Percentiles rank a stretch among this genome's conserved stretches.
Evolutionary conservation across 2,329 filamentous ascomycete species (phyloP).

Genomic region (Fusarium beomiforme): DNA sequence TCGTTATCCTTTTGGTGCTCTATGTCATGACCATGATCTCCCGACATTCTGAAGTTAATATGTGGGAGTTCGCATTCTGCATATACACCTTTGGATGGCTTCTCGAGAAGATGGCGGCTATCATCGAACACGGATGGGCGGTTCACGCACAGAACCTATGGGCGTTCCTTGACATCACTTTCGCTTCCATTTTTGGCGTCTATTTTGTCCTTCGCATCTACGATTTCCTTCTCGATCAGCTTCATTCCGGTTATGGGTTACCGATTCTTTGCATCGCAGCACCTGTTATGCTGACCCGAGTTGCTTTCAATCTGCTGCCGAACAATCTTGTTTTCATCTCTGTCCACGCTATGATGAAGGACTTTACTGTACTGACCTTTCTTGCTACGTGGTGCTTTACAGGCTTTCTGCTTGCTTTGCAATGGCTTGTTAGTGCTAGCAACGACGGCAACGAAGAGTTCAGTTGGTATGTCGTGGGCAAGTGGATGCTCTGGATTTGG

Average conservation of each 20-base stretch:
- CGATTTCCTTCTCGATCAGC: conserved; percentile 58
- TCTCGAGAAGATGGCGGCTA: conserved; percentile 71
- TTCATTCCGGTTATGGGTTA: conserved; percentile 65
- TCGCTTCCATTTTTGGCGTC: conserved; percentile 68
- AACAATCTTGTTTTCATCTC: conserved; percentile 82
- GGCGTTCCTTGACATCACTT: conserved; percentile 79
- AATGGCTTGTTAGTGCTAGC: conserved; percentile 64
- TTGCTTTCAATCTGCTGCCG: conserved; percentile 78
- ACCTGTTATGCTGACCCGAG: conserved; percentile 74
- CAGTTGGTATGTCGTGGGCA: conserved; percentile 67
- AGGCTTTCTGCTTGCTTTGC: conserved; percentile 75
- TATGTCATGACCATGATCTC: conserved; percentile 73
- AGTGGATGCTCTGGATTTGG: conserved; percentile 86
- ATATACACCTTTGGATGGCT: conserved; percentile 75
- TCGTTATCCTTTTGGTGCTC: conserved; percentile 68
- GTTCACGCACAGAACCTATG: conserved; percentile 80
- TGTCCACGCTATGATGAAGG: conserved; percentile 77
- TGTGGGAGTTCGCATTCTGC: conserved; percentile 68
- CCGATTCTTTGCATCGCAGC: conserved; percentile 74
- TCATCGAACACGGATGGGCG: conserved; percentile 72
- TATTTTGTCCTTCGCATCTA: conserved; percentile 71
- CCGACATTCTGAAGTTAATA: conserved; percentile 59
- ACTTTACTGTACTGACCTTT: conserved; percentile 74
- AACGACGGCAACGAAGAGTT: conserved; percentile 45
- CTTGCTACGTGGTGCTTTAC: conserved; percentile 76